A percentile compares a stretch with the other conserved stretches of the same genome.
Conservation (phyloP, 192 early-diverging fungal species). For the Coemansia sp. region DNA sequence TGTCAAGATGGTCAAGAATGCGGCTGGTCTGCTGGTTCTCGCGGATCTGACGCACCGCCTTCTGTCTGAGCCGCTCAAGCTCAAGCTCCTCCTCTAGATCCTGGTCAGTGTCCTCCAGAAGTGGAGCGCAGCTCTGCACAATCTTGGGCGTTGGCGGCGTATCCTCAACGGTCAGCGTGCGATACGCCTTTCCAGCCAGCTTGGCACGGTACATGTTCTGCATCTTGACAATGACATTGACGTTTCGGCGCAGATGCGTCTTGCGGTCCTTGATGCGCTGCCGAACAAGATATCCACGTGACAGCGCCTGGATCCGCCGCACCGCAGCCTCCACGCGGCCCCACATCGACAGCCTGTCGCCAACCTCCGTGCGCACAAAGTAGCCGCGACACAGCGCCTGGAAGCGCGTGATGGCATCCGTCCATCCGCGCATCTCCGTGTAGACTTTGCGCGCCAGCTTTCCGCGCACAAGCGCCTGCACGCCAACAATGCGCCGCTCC, state of each 20-base stretch:
- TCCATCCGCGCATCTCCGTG: slow-evolving; percentile 56
- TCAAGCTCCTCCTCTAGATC: slow-evolving; percentile 94
- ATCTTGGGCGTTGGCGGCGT: slow-evolving; percentile 81
- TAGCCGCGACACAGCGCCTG: slow-evolving; percentile 52
- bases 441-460: slow-evolving; percentile 57
- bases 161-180: slow-evolving; percentile 67
- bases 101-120: slow-evolving; percentile 86
- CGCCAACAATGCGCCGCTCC: slow-evolving; percentile 43
- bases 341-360: slow-evolving; percentile 32
- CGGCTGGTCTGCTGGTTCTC: slow-evolving; percentile 81
- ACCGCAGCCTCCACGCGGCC: slow-evolving; percentile 36
- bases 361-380: slow-evolving; percentile 45
- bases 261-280: slow-evolving; percentile 59
- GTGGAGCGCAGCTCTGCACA: slow-evolving; percentile 78
- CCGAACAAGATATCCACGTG: slow-evolving; percentile 65
- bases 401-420: slow-evolving; percentile 47
- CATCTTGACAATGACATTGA: slow-evolving; percentile 75
- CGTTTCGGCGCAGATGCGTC: slow-evolving; percentile 63
- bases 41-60: slow-evolving; percentile 83
- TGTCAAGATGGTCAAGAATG: slow-evolving; percentile 85
- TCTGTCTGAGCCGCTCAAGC: slow-evolving; percentile 81
- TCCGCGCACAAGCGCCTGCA: slow-evolving; percentile 67
- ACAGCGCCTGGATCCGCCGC: slow-evolving; percentile 62
- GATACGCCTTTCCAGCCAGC: slow-evolving; percentile 66
- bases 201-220: slow-evolving; percentile 67